Evolutionary conservation across 2,329 filamentous ascomycete genomes (phyloP).

Genomic region (Hymenoscyphus albidus): DNA sequence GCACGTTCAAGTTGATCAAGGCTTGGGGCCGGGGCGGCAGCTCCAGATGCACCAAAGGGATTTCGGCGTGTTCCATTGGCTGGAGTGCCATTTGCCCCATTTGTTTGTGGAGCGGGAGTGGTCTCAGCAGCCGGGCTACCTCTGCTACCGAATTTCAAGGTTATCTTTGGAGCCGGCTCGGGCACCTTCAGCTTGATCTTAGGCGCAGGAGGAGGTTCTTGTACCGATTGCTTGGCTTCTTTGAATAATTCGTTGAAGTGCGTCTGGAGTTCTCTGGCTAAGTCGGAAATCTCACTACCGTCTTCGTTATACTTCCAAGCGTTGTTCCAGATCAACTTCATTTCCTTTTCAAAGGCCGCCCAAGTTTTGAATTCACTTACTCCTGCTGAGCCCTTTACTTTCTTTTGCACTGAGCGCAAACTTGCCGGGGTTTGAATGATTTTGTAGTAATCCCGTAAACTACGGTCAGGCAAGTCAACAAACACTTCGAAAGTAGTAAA

Average conservation of each 20-base stretch:
- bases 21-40: constrained; percentile 26
- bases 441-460: constrained; percentile 80
- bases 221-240: constrained; percentile 67
- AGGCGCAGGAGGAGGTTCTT: constrained; percentile 68
- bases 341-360: constrained; percentile 75
- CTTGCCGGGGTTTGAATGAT: constrained; percentile 79
- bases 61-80: constrained; percentile 32
- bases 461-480: constrained; percentile 65
- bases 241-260: constrained; percentile 65
- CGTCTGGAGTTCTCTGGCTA: constrained; percentile 75
- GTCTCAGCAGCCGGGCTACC: constrained; percentile 49
- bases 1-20: constrained; percentile 32
- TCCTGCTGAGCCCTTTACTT: constrained; percentile 69
- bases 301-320: constrained; percentile 90
- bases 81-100: constrained; percentile 37
- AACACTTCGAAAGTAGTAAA: constrained; percentile 71
- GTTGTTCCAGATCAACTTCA: constrained; percentile 81
- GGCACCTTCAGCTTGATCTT: constrained; percentile 78
- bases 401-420: constrained; percentile 71
- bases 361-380: constrained; percentile 75
- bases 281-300: constrained; percentile 74
- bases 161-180: constrained; percentile 59
- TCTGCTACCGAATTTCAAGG: constrained; percentile 60
- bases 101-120: constrained; percentile 40
- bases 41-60: constrained; percentile 28